A percentile compares a stretch with the other conserved stretches of the same genome.
phyloP scores from a whole-genome alignment of 1,139 yeast species.

The Yamadazyma spencermartinsiae region DNA sequence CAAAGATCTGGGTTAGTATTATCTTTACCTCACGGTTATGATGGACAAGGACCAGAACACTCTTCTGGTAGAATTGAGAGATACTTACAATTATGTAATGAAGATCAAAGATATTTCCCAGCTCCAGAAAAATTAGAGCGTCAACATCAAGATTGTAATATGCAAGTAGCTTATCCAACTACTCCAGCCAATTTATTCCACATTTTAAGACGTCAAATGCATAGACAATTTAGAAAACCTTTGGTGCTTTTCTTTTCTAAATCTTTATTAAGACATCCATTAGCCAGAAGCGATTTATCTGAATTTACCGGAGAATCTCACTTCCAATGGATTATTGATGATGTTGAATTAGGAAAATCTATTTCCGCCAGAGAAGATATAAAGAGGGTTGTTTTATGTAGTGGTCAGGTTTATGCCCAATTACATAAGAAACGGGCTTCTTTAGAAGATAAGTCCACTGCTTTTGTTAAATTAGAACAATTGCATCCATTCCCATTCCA shows the following conservation, averaged over 20 bases:
- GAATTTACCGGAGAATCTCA: conserved; percentile 92
- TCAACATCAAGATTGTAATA: conserved; percentile 98
- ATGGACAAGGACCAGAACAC: conserved; percentile 99
- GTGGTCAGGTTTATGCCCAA: conserved; percentile 96
- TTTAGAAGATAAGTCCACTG: conserved; percentile 76
- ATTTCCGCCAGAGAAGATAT: conserved; percentile 81
- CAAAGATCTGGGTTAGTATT: conserved; percentile 96
- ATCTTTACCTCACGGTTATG: conserved; percentile 98
- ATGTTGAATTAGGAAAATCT: conserved; percentile 73
- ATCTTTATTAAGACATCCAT: conserved; percentile 93
- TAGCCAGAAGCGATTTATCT: conserved; percentile 79
- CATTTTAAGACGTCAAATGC: conserved; percentile 97
- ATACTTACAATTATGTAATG: conserved; percentile 93
- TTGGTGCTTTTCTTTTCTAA: conserved; percentile 87
- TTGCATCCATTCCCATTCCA: conserved; percentile 99
- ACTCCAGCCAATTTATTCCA: conserved; percentile 98
- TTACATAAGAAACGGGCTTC: conserved; percentile 85
- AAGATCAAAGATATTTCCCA: conserved; percentile 95
- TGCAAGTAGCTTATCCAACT: conserved; percentile 97
- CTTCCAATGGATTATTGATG: conserved; percentile 96
- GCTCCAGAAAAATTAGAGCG: conserved; percentile 82
- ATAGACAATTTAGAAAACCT: conserved; percentile 98
- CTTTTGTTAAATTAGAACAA: conserved; percentile 89
- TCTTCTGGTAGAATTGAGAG: conserved; percentile 98
- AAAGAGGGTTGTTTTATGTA: conserved; percentile 78